Base-by-base conservation (phyloP, 495 filamentous ascomycete species). In the Geoglossum glabrum region DNA sequence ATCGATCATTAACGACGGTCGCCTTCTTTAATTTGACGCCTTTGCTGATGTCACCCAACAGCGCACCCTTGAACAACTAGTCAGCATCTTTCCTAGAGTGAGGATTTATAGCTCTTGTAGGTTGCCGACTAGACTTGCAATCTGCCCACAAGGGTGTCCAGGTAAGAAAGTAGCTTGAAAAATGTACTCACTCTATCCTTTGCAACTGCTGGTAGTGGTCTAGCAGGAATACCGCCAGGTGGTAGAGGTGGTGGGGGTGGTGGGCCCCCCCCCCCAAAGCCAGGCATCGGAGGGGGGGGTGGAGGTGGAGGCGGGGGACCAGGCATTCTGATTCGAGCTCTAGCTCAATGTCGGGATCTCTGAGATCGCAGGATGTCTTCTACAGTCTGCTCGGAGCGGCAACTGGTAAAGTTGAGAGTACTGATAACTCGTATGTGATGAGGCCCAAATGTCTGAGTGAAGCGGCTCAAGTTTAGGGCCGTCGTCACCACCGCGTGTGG, bases 31-130 rank as follows among this genome's bases (percentile, higher is more conserved):
- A 74, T 47, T 70, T 66, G 60, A 74, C 73, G 40, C 93, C 92
- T 73, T 94, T 94, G 54, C 74, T 72, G 61, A 98, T 98, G 71
- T 96, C 90, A 63, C 76, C 73, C 27, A 97, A 79, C n/a, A 98
- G 75, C 25, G 89, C 89, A 62, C 85, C 83, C 90, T 97, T 65
- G 5, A n/a, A 7, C 25, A 33, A 17, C n/a, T 15, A 23, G n/a
- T 50, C 26, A 50, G 46, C n/a, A 28, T 3, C 11, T 6, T 23
- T 26, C 15, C n/a, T 50, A 1, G 4, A 28, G 43, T 47, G 21
- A 47, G 17, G 43, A 47, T 47, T 4, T n/a, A n/a, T n/a, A n/a
- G n/a, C n/a, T n/a, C n/a, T n/a, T n/a, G n/a, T n/a, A n/a, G n/a
- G n/a, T n/a, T n/a, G 43, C 19, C 6, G 43, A 8, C 15, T 8